Conservation (phyloP, 163 green algal genomes). For the Prototheca cutis region DNA sequence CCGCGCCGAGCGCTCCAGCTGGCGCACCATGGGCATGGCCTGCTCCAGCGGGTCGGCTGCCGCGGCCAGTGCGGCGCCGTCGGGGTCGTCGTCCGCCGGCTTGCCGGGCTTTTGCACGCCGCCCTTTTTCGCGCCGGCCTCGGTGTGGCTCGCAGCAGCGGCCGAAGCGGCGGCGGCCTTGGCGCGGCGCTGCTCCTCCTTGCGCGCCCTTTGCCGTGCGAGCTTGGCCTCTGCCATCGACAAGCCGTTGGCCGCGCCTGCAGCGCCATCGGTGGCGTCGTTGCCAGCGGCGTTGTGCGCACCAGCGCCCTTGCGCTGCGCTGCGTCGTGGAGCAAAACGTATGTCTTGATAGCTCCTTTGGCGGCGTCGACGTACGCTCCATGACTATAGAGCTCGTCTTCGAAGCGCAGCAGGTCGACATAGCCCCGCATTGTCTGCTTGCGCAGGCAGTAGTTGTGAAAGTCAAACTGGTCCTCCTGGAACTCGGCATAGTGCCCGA, state of each 20-base stretch:
- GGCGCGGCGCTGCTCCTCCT: slow-evolving; percentile 30
- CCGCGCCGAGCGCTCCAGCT: slow-evolving; percentile 39
- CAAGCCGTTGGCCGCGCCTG: slow-evolving; percentile 31
- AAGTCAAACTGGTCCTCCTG: slow-evolving; percentile 98
- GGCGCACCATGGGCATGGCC: slow-evolving; percentile 63
- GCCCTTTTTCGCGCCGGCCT: slow-evolving; percentile 34
- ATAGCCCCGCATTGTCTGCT: slow-evolving; percentile 90
- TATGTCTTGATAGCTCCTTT: slow-evolving; percentile 60
- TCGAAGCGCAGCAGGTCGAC: slow-evolving; percentile 83
- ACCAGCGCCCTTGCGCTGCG: neutral
- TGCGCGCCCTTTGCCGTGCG: slow-evolving; percentile 29
- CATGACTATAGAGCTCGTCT: slow-evolving; percentile 66
- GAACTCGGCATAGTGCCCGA: slow-evolving; percentile 84
- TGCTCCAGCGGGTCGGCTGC: slow-evolving; percentile 60
- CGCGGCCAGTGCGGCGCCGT: slow-evolving; percentile 56
- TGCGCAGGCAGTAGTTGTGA: slow-evolving; percentile 93
- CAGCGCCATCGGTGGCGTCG: slow-evolving; percentile 21
- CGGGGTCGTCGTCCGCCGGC: slow-evolving; percentile 53
- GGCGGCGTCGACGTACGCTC: slow-evolving; percentile 45
- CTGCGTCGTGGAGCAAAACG: slow-evolving; percentile 55
- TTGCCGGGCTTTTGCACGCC: slow-evolving; percentile 26
- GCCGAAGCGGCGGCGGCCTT: slow-evolving; percentile 33
- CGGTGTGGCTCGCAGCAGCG: too few relatives aligned
- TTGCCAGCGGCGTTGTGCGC: slow-evolving; percentile 10
- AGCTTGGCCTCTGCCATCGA: slow-evolving; percentile 8